Evolutionary conservation across 1,139 yeast genomes (phyloP), one percentile per base, ranked within the genome.

Genomic region (Ogataea hybrid): DNA sequence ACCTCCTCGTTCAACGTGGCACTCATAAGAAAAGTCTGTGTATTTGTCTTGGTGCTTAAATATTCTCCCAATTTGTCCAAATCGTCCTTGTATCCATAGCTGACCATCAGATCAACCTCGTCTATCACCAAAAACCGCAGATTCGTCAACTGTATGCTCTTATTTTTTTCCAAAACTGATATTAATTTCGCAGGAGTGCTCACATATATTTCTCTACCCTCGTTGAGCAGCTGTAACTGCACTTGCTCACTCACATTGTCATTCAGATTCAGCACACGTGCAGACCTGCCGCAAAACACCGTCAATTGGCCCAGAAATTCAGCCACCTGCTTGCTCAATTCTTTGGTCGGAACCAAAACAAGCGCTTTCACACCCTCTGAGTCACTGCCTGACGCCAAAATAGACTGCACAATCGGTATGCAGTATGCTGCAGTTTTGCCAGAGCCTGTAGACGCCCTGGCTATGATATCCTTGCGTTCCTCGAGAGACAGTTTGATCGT

Each of bases 271-370:
- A 88, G 72, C n/a, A 73, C 64, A 43, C 74, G 77, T 34, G 89
- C 71, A 42, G 73, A 72, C 53, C 81, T 81, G 35, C 84, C 81
- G 61, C 96, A 84, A 60, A 76, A 89, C 27, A 79, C 66, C 27
- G 84, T 72, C 53, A 94, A 69, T 54, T 83, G 78, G 47, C 77
- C 82, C 39, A 89, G 59, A 51, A 88, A 84, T 49, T 78, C 75
- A 34, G 75, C 65, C 11, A 90, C 97, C 67, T 94, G 98, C 53
- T 79, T 83, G 3, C 97, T 96, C 61, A 92, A 70, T 66, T 92
- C 99, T 66, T 97, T 81, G 1, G 99, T 92, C 21, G 99, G 99
- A 1, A 96, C 95, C 52, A 92, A 67, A 3, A 92, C 90, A 44
- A 92, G 78, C 14, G 94, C 90, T 11, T 96, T 90, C n/a, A 81